Evolutionary conservation across 441 rosid genomes (phyloP), one percentile per base, ranked within the genome.

Genomic region (Jatropha multifida): DNA sequence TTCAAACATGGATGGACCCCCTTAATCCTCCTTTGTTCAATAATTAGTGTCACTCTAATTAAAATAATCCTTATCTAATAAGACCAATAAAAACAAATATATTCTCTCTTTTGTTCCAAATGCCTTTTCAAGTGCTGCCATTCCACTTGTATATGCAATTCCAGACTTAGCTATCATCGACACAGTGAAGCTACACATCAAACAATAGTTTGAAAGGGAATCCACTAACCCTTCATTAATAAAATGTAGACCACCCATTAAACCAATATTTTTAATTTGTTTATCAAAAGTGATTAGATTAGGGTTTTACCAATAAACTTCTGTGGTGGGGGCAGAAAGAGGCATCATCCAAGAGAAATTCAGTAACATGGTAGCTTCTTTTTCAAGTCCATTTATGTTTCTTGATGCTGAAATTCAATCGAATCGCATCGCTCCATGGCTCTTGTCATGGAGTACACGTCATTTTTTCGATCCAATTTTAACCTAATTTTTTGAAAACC

Each of bases 191-290:
- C 78, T 79, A 60, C 51, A 60, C 44, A 74, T 63, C n/a, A 58
- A 72, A 27, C 72, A 77, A 65, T 65, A 65, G 52, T 74, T 74
- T 68, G 80, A 76, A 78, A 80, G 79, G 77, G 79, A 83, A 80
- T 78, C 90, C 87, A 83, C 82, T 72, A 52, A 48, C 67, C 61
- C 71, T 13, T 2, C 78, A 81, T 87, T 86, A 86, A 88, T 83
- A 82, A 83, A 86, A 81, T 58, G 79, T 62, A 74, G 76, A 82
- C 88, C 94, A 76, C 67, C 70, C 81, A 83, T 81, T 83, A 77
- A 77, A 81, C 65, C 48, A 56, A 65, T 76, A 37, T 41, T 40
- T 49, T 62, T 18, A 64, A 60, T 61, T 74, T 61, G 62, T 55
- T 69, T 42, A 44, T 4, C 6, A 44, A 38, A 75, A 49, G 51